Evolutionary conservation across 1,284 basidiomycete genomes (phyloP), one percentile per base, ranked within the genome.

Genomic region (Microbotryomycetes sp.): DNA sequence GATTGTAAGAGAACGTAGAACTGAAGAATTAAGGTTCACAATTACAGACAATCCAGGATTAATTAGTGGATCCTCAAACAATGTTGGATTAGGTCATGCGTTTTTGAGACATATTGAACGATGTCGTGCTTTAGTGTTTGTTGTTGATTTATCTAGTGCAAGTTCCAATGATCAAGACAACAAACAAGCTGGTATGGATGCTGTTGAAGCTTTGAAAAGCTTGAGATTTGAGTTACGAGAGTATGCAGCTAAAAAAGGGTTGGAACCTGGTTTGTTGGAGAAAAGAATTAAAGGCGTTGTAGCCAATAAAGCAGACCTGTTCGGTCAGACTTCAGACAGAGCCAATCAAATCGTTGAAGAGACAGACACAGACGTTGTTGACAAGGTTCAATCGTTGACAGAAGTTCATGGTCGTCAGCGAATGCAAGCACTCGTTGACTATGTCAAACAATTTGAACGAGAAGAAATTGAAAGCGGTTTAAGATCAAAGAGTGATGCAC

Each of bases 21-120:
- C 67, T 19, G 92, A 94, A 75, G 77, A 80, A 2, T 86, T 89
- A 73, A 83, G 94, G 3, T 92, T 97, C 78, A 93, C 89, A 1
- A 86, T 99, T 60, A 89, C 92, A n/a, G 94, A 99, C 77, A 96
- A 97, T 73, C 94, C 96, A 0, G 94, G 94, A 14, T 83, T 98
- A 30, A 86, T 97, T 54, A 82, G 84, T 6, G 81, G 83, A 12
- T 90, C 93, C 1, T 88, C 91, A 2, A 83, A 88, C 67, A 89
- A 94, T 74, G 84, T 92, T 48, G 94, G 94, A 1, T 81, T 98
- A 0, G 96, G 96, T 0, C 92, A 97, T 75, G 87, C 88, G 0
- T 98, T 98, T 79, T 77, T 99, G 26, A 84, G 92, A 2, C 88
- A 91, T 6, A 89, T 97, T 74, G 94, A 98, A 74, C 85, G 94